Percentiles rank a stretch among this genome's conserved stretches.
Evolutionary conservation across 768 basidiomycete genomes (phyloP).

Genomic region (Xerocomellus chrysenteron): DNA sequence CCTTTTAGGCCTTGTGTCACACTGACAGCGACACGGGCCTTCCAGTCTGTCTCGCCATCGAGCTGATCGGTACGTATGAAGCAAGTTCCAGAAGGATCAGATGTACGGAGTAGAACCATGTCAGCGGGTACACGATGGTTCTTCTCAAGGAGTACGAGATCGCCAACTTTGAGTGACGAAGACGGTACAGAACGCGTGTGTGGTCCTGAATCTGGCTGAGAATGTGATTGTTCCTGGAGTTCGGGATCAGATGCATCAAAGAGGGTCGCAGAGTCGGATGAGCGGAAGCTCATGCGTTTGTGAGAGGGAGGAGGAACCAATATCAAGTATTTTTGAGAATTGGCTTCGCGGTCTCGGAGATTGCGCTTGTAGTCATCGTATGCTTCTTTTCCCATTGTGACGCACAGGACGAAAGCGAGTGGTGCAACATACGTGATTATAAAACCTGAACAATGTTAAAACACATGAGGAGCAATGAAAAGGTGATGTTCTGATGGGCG

Average conservation of each 20-base stretch:
- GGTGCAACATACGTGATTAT: conserved; percentile 96
- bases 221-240: conserved; percentile 6
- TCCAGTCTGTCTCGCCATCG: conserved; percentile 99
- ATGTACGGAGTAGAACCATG: conserved; percentile 83
- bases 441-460: conserved; percentile 58
- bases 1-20: conserved; percentile 22
- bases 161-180: conserved; percentile 85
- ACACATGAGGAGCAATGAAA: not conserved
- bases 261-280: conserved; percentile 18
- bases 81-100: conserved; percentile 88
- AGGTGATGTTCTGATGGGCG: conserved; percentile 20
- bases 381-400: conserved; percentile 99
- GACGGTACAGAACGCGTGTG: conserved; percentile 80
- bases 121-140: conserved; percentile 97
- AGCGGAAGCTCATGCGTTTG: conserved; percentile 24
- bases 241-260: conserved; percentile 23
- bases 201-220: conserved; percentile 40
- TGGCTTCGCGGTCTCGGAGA: conserved; percentile 89
- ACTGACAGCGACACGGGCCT: conserved; percentile 80
- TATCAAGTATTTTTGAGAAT: conserved; percentile 87
- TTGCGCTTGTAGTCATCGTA: conserved; percentile 97
- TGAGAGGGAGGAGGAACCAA: conserved; percentile 54
- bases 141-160: conserved; percentile 90
- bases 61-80: conserved; percentile 98
- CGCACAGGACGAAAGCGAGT: conserved; percentile 88